Base-by-base conservation (phyloP, 2,329 filamentous ascomycete species). In the Colletotrichum lentis region DNA sequence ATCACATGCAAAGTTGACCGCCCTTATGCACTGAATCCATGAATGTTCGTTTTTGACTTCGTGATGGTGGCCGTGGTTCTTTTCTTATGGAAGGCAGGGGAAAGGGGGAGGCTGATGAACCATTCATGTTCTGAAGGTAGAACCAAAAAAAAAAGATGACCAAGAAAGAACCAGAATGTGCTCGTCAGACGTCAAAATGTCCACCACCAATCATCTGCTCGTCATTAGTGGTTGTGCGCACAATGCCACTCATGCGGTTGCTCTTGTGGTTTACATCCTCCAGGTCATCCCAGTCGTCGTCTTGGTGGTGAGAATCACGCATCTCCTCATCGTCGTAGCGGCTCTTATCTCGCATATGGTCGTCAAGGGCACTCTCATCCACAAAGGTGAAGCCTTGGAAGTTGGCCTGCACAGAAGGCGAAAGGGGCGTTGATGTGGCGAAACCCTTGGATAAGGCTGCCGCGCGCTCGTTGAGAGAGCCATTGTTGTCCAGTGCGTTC, bases 341-440 rank as follows among this genome's bases (percentile, higher is more conserved):
- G 62, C 76, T 74, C 58, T 83, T 80, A 69, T 84, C 84, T 64
- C 81, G 80, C 88, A 93, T 94, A 72, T 96, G 90, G 71, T 95
- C 93, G 60, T 98, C 94, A 64, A 99, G 90, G 2, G 93, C 92
- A 75, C 93, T 97, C 81, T 98, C 95, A 74, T 98, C 96, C n/a
- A 98, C 96, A 78, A 97, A 99, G 0, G 96, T 99, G 80, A 99
- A 99, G 41, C 96, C 96, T 75, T 96, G 93, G 83, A 99, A 99
- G 76, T 98, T 97, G 71, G 95, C 96, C 80, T 99, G 96, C 80
- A 97, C 94, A 2, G 93, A 96, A 0, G 96, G 96, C 16, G 94
- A 97, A 27, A 99, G 84, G 0, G 96, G 96, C 0, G 96, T 99
- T 16, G 93, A 97, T 8, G 93, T 92, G 6, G 92, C 90, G 76